Evolutionary conservation across 2,329 filamentous ascomycete genomes (phyloP), one percentile per base, ranked within the genome.

Genomic region (Hymenotorrendiella dingleyae): DNA sequence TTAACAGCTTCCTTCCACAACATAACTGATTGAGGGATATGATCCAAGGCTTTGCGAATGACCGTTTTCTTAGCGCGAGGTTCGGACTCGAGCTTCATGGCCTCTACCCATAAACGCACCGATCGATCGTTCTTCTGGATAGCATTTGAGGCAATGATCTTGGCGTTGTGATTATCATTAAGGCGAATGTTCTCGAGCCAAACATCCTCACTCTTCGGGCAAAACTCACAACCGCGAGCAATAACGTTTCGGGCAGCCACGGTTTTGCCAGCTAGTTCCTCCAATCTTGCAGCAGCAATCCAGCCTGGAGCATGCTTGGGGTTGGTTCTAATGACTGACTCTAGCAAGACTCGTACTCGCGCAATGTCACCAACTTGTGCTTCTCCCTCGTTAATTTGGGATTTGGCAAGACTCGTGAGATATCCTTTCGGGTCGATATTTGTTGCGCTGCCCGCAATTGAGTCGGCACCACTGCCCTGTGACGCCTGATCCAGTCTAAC

Each of bases 1-100:
- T 97, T 97, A 49, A 98, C 91, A 4, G 91, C 84, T 61, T 94
- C 89, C 62, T 97, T 98, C 93, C 93, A 98, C n/a, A 98, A 76
- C 30, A 86, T 84, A 36, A 97, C 93, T 0, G 91, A 97, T 59
- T 95, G 88, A 1, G 90, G 90, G 29, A 96, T 86, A 58, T 95
- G 84, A 56, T 97, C 87, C 33, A 98, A 73, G 0, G 93, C 94
- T 60, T 94, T 86, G 42, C 90, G 79, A 24, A 96, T 80, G 6
- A 98, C 93, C 59, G 89, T 82, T 67, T 97, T 97, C 66, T 94
- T 94, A 3, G 88, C 86, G 46, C 83, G 78, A 1, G 80, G 69
- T 36, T 95, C 84, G 6, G 80, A 80, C 63, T 98, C 93, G 19
- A 98, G 69, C 51, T 88, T 86, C 81, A 96, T 96, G 1, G 93